Evolutionary conservation across 306 rosid genomes (phyloP).

Genomic region (Hylodesmum podocarpum): DNA sequence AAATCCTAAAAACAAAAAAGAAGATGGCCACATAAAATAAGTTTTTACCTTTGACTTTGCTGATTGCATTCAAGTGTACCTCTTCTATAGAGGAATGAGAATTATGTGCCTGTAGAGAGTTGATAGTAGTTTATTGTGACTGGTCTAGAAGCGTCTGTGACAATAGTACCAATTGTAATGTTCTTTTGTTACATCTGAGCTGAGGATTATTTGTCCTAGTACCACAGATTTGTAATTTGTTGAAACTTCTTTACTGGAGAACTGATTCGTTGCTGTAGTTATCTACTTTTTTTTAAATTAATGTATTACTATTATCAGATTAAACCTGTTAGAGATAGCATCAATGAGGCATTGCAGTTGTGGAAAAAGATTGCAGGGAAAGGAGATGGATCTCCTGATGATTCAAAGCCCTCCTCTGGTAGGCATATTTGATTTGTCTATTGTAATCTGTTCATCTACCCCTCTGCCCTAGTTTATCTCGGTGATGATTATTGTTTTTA

Average conservation of each 20-base stretch:
- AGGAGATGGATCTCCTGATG: constrained; percentile 64
- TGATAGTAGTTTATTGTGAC: constrained; percentile 12
- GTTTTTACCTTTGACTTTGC: not conserved
- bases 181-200: constrained; percentile 1
- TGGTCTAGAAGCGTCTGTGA: constrained; percentile 10
- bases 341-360: constrained; percentile 84
- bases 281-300: not conserved
- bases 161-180: not conserved
- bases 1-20: not conserved
- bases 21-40: not conserved
- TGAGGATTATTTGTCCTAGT: constrained; percentile 1
- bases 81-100: not conserved
- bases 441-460: not conserved
- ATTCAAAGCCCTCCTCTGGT: constrained; percentile 60
- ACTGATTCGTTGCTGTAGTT: constrained; percentile 12
- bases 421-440: constrained; percentile 31
- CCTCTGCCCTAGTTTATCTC: constrained; percentile 27
- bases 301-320: constrained; percentile 57
- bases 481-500: constrained; percentile 9
- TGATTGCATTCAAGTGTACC: constrained; percentile 9
- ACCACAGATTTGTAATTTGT: constrained; percentile 3
- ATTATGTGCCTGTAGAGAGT: constrained; percentile 8
- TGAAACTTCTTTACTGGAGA: constrained; percentile 20
- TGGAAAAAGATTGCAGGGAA: constrained; percentile 84
- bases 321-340: constrained; percentile 92